These are phyloP conservation scores for Penicillium silybi DNA, from an alignment of 495 filamentous ascomycete species.

Conservation along the genomic window DNA sequence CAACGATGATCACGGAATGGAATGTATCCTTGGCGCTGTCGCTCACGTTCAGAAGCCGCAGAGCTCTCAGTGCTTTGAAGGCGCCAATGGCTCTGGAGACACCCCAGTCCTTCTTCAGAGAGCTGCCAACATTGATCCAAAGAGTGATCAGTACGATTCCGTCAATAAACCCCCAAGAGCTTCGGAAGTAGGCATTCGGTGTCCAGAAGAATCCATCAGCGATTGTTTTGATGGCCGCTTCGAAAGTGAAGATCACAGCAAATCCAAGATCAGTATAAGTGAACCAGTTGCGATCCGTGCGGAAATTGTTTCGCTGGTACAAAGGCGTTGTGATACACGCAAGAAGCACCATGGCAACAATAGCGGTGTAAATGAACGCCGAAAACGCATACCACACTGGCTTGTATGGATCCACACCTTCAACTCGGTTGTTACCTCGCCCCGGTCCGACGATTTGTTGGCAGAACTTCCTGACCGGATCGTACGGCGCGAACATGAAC, in stretches of 20 bases:
- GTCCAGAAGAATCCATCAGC: conserved; percentile 97
- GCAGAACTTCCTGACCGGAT: conserved; percentile 75
- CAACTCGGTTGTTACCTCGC: conserved; percentile 76
- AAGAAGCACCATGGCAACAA: conserved; percentile 94
- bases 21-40: conserved; percentile 95
- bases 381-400: conserved; percentile 91
- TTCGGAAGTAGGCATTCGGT: conserved; percentile 93
- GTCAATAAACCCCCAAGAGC: conserved; percentile 97
- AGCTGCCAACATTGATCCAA: conserved; percentile 90
- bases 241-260: conserved; percentile 78
- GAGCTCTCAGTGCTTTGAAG: conserved; percentile 95
- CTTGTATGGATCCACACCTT: conserved; percentile 82
- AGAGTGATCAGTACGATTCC: conserved; percentile 88
- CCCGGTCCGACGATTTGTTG: conserved; percentile 91
- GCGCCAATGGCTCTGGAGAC: conserved; percentile 89
- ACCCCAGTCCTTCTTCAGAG: conserved; percentile 69
- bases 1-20: conserved; percentile 90
- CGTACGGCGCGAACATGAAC: conserved; percentile 75
- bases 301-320: conserved; percentile 84
- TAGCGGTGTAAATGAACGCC: conserved; percentile 86
- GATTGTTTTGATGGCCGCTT: conserved; percentile 89
- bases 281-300: conserved; percentile 82
- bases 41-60: conserved; percentile 90
- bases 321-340: conserved; percentile 93
- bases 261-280: conserved; percentile 89